Evolutionary conservation across 371 early-diverging fungal species (phyloP).

Genomic region (Catenaria anguillulae): DNA sequence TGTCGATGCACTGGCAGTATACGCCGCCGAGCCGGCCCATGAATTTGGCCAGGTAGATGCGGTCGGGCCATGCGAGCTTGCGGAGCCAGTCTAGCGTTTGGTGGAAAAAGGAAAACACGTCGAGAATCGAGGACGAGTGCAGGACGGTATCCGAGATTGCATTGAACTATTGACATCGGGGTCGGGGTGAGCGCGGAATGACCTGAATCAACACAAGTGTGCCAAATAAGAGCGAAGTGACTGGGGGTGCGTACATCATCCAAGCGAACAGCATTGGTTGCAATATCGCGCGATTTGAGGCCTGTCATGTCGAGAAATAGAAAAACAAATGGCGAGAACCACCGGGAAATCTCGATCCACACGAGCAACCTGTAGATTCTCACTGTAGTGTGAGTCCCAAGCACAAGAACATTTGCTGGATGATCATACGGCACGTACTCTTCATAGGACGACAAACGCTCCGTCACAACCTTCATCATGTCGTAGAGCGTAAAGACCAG

Average conservation of each 20-base stretch:
- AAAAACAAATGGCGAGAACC: slow-evolving; percentile 45
- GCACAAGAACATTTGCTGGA: too few relatives aligned
- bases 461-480: not conserved
- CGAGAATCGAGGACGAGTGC: slow-evolving; percentile 67
- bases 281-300: slow-evolving; percentile 40
- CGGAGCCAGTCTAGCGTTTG: slow-evolving; percentile 54
- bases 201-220: slow-evolving; percentile 12
- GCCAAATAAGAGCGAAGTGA: slow-evolving; percentile 12
- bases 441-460: not conserved
- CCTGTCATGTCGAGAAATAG: slow-evolving; percentile 42
- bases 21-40: slow-evolving; percentile 52
- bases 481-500: slow-evolving; percentile 2
- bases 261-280: slow-evolving; percentile 40
- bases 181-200: slow-evolving; percentile 20
- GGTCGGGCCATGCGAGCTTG: slow-evolving; percentile 60
- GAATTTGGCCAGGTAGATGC: slow-evolving; percentile 47
- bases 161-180: slow-evolving; percentile 32
- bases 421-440: not conserved
- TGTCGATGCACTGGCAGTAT: slow-evolving; percentile 26
- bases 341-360: slow-evolving; percentile 10
- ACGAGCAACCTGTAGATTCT: not conserved
- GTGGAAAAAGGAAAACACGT: slow-evolving; percentile 57
- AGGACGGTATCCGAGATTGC: slow-evolving; percentile 39
- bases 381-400: too few relatives aligned
- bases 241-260: slow-evolving; percentile 41